phyloP scores from a whole-genome alignment of 2,329 filamentous ascomycete species.

The Pseudogymnoascus sp. region DNA sequence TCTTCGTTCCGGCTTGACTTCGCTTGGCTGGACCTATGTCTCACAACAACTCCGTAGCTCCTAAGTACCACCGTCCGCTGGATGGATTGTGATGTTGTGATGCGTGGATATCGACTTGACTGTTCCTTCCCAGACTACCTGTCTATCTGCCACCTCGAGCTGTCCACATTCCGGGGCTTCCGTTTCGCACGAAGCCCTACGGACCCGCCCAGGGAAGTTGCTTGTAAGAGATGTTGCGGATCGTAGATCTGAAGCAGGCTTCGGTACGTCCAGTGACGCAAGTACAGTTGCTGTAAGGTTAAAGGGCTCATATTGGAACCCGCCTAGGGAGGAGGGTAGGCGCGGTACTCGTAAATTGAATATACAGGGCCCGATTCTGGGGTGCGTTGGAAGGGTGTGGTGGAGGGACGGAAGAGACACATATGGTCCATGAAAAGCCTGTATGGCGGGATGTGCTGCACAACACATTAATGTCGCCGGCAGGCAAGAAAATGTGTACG shows the following conservation, averaged over 20 bases:
- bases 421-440: background rate
- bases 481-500: background rate
- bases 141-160: background rate
- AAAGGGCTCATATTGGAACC: slow-evolving; percentile 3
- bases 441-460: slow-evolving; percentile 4
- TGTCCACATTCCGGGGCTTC: background rate
- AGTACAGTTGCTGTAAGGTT: background rate
- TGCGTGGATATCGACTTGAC: background rate
- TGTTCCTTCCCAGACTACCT: background rate
- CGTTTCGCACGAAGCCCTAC: background rate
- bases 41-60: background rate
- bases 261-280: slow-evolving; percentile 1
- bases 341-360: slow-evolving; percentile 7
- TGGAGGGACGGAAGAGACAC: slow-evolving; percentile 1
- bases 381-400: background rate
- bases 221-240: slow-evolving; percentile 5
- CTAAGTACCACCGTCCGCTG: background rate
- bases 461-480: slow-evolving; percentile 5
- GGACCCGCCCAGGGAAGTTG: background rate
- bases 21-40: background rate
- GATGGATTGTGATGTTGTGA: background rate
- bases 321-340: background rate
- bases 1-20: slow-evolving; percentile 2
- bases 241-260: slow-evolving; percentile 6
- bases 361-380: background rate